A percentile compares a stretch with the other conserved stretches of the same genome.
Conservation (phyloP, 164 flowering plant species). For the Pachysandra terminalis region DNA sequence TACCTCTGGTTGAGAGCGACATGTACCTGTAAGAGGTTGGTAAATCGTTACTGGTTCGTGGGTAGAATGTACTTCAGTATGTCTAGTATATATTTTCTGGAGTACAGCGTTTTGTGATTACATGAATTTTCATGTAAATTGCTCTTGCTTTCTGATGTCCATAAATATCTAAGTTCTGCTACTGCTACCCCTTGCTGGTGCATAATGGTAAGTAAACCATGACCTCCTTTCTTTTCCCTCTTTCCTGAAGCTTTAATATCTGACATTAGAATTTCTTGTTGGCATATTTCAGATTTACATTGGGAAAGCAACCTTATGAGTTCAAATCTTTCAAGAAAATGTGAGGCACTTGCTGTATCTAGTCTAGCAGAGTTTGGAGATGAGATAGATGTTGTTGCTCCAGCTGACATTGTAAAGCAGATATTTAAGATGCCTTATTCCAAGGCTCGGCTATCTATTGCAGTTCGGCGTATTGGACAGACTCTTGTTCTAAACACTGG, state of each 20-base stretch:
- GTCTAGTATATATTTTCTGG: no score
- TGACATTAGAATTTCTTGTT: not conserved
- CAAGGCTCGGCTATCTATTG: conserved; percentile 84
- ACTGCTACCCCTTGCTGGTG: not conserved
- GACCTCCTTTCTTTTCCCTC: not conserved
- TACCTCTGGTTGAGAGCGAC: no score
- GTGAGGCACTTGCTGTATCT: conserved; percentile 91
- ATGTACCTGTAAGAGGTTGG: no score
- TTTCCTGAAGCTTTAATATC: not conserved
- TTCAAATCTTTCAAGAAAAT: conserved; percentile 70
- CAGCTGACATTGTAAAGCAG: conserved; percentile 88
- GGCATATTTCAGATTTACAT: conserved; percentile 41
- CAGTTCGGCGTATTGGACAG: conserved; percentile 87
- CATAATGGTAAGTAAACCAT: not conserved
- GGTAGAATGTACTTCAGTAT: no score
- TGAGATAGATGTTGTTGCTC: conserved; percentile 92
- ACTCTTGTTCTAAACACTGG: conserved; percentile 87
- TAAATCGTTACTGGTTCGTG: no score
- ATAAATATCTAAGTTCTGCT: not conserved
- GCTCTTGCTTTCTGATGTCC: not conserved
- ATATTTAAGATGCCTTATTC: conserved; percentile 98
- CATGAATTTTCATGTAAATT: not conserved
- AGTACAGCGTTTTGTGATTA: not conserved
- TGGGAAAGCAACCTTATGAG: conserved; percentile 45
- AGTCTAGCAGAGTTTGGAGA: conserved; percentile 91